Evolutionary conservation across 805 yeast species (phyloP), one percentile per base, ranked within the genome.

Genomic region (Schwanniomyces occidentalis): DNA sequence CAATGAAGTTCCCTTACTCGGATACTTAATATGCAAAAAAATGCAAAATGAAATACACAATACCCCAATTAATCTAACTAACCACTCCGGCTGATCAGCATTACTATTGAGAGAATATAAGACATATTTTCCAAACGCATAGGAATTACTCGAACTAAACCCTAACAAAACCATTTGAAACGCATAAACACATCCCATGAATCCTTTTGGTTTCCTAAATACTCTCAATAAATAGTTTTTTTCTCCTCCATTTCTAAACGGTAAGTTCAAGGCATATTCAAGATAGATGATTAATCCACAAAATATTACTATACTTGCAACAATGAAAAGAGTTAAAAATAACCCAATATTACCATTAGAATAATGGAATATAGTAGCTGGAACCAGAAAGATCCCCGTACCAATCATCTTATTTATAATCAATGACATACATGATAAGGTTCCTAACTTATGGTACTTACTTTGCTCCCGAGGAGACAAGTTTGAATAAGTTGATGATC

Each of bases 111-210:
- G 34, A 3, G 71, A 64, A 39, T 44, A 66, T 41, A 76, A 64
- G 5, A 78, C 49, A 49, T 80, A 80, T 38, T 76, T 69, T 3
- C 86, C 86, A 54, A 80, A 78, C 0, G 85, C 85, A 49, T 73
- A 78, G 16, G 80, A 65, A 46, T 80, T 80, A 2, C 82, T 81
- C 5, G 83, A 73, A 37, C 82, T 74, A 50, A 78, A 76, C 2
- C 83, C 81, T 9, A 80, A 56, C 16, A 78, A 44, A n/a, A 80
- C 78, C 38, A 76, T 70, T 32, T 70, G 71, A 28, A 78, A 71
- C 3, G 82, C 73, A 40, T 66, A 66, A 3, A 63, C 44, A 35
- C 68, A 62, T 3, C 71, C 71, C 23, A 51, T 49, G 16, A 66
- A 45, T 7, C 70, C 65, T 27, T 47, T 47, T 19, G 70, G 68